phyloP scores from a whole-genome alignment of 257 asterid species.

The Forsythia viridissima region DNA sequence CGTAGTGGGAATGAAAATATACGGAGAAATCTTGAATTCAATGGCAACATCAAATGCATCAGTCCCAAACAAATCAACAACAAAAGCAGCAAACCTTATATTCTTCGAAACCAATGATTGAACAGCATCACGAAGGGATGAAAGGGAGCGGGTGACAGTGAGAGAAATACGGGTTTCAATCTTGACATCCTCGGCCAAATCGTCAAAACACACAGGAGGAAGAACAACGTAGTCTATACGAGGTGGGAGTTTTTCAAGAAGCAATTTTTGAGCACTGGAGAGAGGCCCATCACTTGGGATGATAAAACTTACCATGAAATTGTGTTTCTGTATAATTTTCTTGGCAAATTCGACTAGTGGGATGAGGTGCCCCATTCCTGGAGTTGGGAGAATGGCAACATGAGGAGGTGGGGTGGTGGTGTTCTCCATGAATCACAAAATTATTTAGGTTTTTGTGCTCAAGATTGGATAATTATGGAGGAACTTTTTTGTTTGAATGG shows the following conservation, averaged over 20 bases:
- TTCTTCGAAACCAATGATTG: slow-evolving; percentile 13
- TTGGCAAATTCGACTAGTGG: slow-evolving; percentile 66
- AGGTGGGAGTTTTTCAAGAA: slow-evolving; percentile 57
- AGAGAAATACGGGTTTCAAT: slow-evolving; percentile 63
- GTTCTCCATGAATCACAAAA: slow-evolving; percentile 27
- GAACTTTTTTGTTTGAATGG: slow-evolving; percentile 21
- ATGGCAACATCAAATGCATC: slow-evolving; percentile 63
- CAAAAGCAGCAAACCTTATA: slow-evolving; percentile 44
- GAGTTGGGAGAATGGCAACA: slow-evolving; percentile 61
- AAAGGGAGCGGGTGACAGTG: slow-evolving; percentile 60
- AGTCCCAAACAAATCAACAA: slow-evolving; percentile 77
- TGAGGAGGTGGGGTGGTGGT: slow-evolving; percentile 27
- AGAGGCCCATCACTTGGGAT: slow-evolving; percentile 61
- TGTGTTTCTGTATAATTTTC: slow-evolving; percentile 44
- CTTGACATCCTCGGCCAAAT: slow-evolving; percentile 40
- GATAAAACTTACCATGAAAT: slow-evolving; percentile 51
- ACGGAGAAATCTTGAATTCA: slow-evolving; percentile 44
- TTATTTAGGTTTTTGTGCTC: not conserved
- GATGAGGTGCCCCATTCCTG: slow-evolving; percentile 91
- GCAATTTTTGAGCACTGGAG: slow-evolving; percentile 40
- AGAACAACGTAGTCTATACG: slow-evolving; percentile 42
- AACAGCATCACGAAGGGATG: slow-evolving; percentile 40
- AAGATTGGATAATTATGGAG: slow-evolving; percentile 35
- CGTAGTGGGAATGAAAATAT: slow-evolving; percentile 57
- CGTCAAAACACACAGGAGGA: slow-evolving; percentile 52